Evolutionary conservation across 306 rosid genomes (phyloP).

Genomic region (Prunus mume): DNA sequence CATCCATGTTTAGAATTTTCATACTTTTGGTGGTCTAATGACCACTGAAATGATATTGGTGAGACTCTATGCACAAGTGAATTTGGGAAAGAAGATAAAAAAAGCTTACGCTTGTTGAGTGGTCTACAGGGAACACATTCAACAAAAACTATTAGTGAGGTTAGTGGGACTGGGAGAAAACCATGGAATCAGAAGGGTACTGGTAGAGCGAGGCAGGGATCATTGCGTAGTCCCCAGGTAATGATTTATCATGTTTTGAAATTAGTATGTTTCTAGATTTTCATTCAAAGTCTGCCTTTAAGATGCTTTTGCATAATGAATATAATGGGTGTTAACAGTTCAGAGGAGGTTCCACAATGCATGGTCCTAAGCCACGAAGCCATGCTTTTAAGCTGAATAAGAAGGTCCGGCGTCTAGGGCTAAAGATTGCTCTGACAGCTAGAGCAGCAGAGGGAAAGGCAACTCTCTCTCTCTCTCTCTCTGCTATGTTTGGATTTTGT

Average conservation of each 20-base stretch:
- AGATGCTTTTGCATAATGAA: conserved; percentile 21
- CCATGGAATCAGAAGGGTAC: conserved; percentile 76
- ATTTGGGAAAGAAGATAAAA: background rate
- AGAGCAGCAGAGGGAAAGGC: conserved; percentile 99
- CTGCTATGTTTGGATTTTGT: no score
- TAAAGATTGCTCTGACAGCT: conserved; percentile 85
- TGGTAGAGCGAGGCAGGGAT: conserved; percentile 89
- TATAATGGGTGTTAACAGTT: conserved; percentile 48
- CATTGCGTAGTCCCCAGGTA: conserved; percentile 90
- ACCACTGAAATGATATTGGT: background rate
- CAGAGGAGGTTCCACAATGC: conserved; percentile 83
- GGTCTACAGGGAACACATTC: conserved; percentile 90
- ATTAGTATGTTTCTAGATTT: background rate
- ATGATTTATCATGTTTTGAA: conserved; percentile 20
- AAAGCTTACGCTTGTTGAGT: conserved; percentile 29
- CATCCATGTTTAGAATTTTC: background rate
- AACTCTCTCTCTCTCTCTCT: conserved; percentile 21
- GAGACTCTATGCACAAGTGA: background rate
- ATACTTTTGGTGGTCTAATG: background rate
- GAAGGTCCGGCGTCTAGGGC: conserved; percentile 85
- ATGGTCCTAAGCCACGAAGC: conserved; percentile 96
- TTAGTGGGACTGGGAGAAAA: conserved; percentile 92
- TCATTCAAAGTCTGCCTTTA: background rate
- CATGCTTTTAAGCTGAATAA: conserved; percentile 91
- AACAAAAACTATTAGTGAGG: conserved; percentile 92